Conservation (phyloP, 2,329 filamentous ascomycete genomes). For the Blastomyces parvus region DNA sequence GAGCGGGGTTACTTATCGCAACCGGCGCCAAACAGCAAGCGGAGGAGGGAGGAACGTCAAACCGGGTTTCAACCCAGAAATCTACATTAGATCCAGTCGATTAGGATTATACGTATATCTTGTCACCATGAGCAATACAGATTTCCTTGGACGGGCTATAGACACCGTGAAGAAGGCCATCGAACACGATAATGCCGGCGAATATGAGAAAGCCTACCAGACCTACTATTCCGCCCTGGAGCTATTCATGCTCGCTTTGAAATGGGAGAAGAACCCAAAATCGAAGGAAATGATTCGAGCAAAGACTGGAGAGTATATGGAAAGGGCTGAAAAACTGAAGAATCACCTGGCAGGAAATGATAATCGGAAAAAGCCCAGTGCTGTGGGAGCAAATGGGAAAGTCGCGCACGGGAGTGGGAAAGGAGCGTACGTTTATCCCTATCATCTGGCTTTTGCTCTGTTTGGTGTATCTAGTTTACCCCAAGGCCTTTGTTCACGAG, state of each 20-base stretch:
- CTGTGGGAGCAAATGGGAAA: slow-evolving; percentile 44
- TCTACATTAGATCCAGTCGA: background rate
- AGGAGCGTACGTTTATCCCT: slow-evolving; percentile 38
- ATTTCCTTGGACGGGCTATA: slow-evolving; percentile 94
- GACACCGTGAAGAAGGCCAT: slow-evolving; percentile 96
- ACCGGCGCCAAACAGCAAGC: background rate
- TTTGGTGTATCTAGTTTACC: background rate
- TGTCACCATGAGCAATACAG: slow-evolving; percentile 76
- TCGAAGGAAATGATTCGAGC: slow-evolving; percentile 95
- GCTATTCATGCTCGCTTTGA: slow-evolving; percentile 96
- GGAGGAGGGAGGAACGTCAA: background rate
- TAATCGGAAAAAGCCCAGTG: slow-evolving; percentile 43
- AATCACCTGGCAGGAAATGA: slow-evolving; percentile 64
- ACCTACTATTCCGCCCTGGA: slow-evolving; percentile 93
- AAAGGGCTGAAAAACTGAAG: slow-evolving; percentile 96
- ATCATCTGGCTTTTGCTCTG: slow-evolving; percentile 7
- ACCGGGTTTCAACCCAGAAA: slow-evolving; percentile 1
- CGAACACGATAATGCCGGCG: slow-evolving; percentile 85
- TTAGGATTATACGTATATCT: slow-evolving; percentile 8
- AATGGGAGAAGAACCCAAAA: slow-evolving; percentile 98
- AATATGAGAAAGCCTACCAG: slow-evolving; percentile 96
- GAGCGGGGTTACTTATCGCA: background rate
- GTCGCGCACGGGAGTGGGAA: slow-evolving; percentile 44
- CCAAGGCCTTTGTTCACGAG: background rate
- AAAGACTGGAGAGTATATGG: slow-evolving; percentile 96